Conservation (phyloP, 2,329 filamentous ascomycete genomes). For the Sporothrix sp. region DNA sequence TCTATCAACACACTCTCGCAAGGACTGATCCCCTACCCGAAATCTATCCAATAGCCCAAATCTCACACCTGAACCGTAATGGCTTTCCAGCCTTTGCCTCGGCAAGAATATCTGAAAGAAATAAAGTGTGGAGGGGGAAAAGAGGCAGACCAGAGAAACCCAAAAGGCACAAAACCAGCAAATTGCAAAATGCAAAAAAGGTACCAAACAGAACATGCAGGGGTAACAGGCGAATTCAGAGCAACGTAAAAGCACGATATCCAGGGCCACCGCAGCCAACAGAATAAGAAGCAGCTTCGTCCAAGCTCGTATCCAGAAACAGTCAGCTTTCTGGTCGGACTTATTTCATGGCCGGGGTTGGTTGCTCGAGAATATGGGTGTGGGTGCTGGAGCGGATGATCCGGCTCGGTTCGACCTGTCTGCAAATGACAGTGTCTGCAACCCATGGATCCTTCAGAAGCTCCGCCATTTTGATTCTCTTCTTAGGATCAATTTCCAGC, state of each 20-base stretch:
- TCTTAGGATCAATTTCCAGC: constrained; percentile 79
- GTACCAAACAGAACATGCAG: neutral
- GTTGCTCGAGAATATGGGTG: constrained; percentile 74
- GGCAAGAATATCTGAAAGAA: neutral
- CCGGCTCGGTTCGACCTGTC: constrained; percentile 60
- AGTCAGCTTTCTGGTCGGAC: no score
- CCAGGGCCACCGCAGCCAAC: neutral
- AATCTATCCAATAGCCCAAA: constrained; percentile 3
- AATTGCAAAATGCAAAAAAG: neutral
- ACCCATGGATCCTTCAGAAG: constrained; percentile 87
- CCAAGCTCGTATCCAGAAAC: no score
- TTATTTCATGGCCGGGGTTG: constrained; percentile 29
- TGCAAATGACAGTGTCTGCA: constrained; percentile 72
- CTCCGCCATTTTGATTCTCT: constrained; percentile 75
- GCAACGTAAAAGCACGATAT: neutral
- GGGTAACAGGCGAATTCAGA: neutral
- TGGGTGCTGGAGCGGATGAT: constrained; percentile 69
- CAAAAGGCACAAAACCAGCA: neutral
- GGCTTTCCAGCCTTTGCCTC: neutral
- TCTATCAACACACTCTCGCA: constrained; percentile 4
- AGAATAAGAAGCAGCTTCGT: neutral
- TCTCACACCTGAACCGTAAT: neutral
- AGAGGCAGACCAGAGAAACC: neutral
- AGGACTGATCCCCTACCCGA: constrained; percentile 5
- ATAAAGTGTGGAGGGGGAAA: neutral